Evolutionary conservation across 768 basidiomycete species (phyloP).

Genomic region (Tylopilus sp.): DNA sequence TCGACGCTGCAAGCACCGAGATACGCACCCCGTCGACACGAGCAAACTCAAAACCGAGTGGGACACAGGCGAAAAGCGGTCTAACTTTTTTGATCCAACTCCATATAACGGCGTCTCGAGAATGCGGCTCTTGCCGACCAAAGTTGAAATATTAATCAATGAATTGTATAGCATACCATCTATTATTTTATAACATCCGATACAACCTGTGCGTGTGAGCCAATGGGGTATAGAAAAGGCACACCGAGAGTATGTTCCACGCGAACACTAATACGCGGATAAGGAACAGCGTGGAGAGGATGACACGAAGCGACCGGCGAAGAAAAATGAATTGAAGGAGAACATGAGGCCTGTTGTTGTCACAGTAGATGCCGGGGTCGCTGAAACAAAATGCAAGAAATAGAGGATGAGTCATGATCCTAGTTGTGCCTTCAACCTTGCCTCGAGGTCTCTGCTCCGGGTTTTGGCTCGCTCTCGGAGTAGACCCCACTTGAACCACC

Average conservation of each 20-base stretch:
- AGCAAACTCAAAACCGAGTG: no score
- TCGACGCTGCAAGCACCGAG: no score
- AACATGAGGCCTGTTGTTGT: neutral
- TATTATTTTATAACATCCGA: no score
- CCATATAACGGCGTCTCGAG: neutral
- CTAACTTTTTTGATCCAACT: no score
- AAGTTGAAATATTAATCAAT: no score
- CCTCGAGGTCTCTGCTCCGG: conserved; percentile 18
- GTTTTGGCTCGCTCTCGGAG: conserved; percentile 37
- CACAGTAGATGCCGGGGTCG: neutral
- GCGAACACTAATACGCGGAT: neutral
- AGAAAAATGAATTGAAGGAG: neutral
- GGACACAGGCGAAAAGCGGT: no score
- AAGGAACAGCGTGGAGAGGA: neutral
- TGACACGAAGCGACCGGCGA: neutral
- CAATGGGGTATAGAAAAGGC: neutral
- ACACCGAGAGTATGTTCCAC: neutral
- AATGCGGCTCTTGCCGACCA: no score
- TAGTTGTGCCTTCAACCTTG: conserved; percentile 9
- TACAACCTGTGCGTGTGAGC: conserved; percentile 1
- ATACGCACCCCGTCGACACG: no score
- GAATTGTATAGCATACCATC: no score
- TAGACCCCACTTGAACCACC: conserved; percentile 60
- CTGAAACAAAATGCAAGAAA: neutral
- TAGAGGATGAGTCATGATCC: neutral